Evolutionary conservation across 768 basidiomycete genomes (phyloP).

Genomic region (Rhodotorula kratochvilovae): DNA sequence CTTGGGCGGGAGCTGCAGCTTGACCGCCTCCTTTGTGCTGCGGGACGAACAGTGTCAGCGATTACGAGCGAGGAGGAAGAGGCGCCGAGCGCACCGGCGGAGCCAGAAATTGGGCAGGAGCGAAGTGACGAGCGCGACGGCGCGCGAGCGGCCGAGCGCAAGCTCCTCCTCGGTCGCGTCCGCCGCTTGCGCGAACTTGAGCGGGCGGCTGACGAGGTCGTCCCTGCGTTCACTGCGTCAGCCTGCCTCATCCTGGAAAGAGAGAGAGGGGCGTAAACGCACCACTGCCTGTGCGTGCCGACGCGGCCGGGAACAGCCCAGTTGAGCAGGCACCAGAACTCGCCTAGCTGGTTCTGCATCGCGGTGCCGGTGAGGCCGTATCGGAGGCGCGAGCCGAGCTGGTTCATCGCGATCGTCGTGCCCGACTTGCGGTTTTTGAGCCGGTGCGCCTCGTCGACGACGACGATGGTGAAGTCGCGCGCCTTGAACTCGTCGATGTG

Average conservation of each 20-base stretch:
- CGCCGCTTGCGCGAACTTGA: slow-evolving; percentile 64
- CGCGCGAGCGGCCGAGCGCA: slow-evolving; percentile 56
- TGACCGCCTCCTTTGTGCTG: slow-evolving; percentile 27
- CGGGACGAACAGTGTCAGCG: slow-evolving; percentile 56
- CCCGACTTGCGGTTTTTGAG: slow-evolving; percentile 73
- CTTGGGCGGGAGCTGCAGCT: slow-evolving; percentile 71
- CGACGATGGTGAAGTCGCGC: slow-evolving; percentile 60
- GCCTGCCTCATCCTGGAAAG: neutral
- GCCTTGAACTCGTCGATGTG: slow-evolving; percentile 67
- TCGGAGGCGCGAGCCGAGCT: slow-evolving; percentile 62
- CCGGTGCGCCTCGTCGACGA: slow-evolving; percentile 84
- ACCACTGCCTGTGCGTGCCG: slow-evolving; percentile 73
- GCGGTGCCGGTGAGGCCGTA: slow-evolving; percentile 77
- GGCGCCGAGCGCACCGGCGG: slow-evolving; percentile 55
- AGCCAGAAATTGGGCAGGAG: slow-evolving; percentile 78
- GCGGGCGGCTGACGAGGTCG: slow-evolving; percentile 51
- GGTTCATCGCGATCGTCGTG: slow-evolving; percentile 65
- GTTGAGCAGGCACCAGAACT: slow-evolving; percentile 86
- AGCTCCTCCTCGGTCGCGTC: slow-evolving; percentile 63
- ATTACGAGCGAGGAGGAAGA: slow-evolving; percentile 46
- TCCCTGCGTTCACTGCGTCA: neutral
- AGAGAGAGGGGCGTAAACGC: slow-evolving; percentile 43
- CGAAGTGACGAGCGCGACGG: slow-evolving; percentile 60
- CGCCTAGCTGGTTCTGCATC: slow-evolving; percentile 81
- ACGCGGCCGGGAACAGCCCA: slow-evolving; percentile 81